A percentile compares a stretch with the other conserved stretches of the same genome.
These are phyloP conservation scores for Bretschneidera sinensis DNA, from an alignment of 345 rosid genomes.

Conservation along the genomic window DNA sequence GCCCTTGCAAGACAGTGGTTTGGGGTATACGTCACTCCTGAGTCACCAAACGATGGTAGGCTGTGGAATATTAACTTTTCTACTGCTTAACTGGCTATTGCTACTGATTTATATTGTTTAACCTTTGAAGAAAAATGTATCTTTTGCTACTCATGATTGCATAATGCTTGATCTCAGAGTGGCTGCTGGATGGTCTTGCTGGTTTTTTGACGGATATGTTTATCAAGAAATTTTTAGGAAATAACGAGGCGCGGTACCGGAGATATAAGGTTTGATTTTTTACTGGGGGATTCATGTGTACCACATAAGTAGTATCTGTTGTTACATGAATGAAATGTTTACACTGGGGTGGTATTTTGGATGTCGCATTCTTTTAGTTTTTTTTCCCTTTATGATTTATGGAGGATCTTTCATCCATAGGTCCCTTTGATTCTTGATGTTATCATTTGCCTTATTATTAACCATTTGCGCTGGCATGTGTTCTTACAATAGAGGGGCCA, in stretches of 20 bases:
- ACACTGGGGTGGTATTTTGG: background rate
- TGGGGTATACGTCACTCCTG: slow-evolving; percentile 78
- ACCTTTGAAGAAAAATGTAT: background rate
- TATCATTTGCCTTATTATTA: background rate
- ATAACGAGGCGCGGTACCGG: slow-evolving; percentile 88
- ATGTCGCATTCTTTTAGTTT: background rate
- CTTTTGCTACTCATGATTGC: slow-evolving; percentile 11
- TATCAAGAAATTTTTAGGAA: slow-evolving; percentile 87
- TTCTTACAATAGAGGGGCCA: background rate
- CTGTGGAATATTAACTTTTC: slow-evolving; percentile 19
- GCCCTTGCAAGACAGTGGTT: slow-evolving; percentile 98
- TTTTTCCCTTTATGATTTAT: background rate
- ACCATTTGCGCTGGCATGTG: background rate
- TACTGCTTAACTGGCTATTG: slow-evolving; percentile 13
- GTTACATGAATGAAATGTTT: background rate
- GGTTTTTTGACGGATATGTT: slow-evolving; percentile 87
- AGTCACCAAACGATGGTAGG: slow-evolving; percentile 87
- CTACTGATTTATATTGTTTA: background rate
- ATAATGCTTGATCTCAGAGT: slow-evolving; percentile 48
- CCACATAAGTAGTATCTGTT: background rate
- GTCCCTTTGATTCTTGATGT: too few species aligned
- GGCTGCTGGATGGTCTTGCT: slow-evolving; percentile 98
- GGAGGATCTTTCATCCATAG: background rate
- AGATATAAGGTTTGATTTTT: slow-evolving; percentile 76
- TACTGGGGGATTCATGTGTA: slow-evolving; percentile 2